Conservation (phyloP, 2,329 filamentous ascomycete genomes). For the Calonectria pteridis region DNA sequence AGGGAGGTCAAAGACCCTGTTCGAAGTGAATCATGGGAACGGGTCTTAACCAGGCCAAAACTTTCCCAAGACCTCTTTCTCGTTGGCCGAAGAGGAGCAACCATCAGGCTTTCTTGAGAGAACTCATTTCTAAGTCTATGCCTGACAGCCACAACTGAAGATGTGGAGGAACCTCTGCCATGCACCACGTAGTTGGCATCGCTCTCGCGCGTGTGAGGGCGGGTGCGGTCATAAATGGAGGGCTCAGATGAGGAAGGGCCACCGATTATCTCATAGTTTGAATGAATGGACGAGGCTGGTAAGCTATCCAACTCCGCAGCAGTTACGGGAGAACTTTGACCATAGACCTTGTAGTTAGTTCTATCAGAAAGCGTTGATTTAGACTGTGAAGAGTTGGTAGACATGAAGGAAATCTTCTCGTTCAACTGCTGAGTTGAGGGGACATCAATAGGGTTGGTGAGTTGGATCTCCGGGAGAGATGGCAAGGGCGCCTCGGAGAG, state of each 20-base stretch:
- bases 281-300: slow-evolving; percentile 56
- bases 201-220: slow-evolving; percentile 53
- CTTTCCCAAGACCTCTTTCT: slow-evolving; percentile 62
- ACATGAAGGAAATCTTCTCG: slow-evolving; percentile 39
- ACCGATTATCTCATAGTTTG: slow-evolving; percentile 66
- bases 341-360: slow-evolving; percentile 68
- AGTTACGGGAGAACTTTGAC: slow-evolving; percentile 56
- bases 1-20: slow-evolving; percentile 68
- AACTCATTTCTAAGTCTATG: slow-evolving; percentile 57
- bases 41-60: slow-evolving; percentile 61
- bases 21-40: slow-evolving; percentile 66
- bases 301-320: slow-evolving; percentile 55
- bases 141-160: slow-evolving; percentile 50
- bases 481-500: slow-evolving; percentile 45
- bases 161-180: slow-evolving; percentile 56
- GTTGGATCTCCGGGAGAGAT: slow-evolving; percentile 46
- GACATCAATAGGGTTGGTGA: slow-evolving; percentile 33
- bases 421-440: slow-evolving; percentile 36
- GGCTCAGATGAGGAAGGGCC: slow-evolving; percentile 62
- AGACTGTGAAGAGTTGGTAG: slow-evolving; percentile 47
- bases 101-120: slow-evolving; percentile 72
- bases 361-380: slow-evolving; percentile 62
- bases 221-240: slow-evolving; percentile 51
- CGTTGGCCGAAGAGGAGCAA: slow-evolving; percentile 65
- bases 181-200: slow-evolving; percentile 68